A percentile compares a stretch with the other conserved stretches of the same genome.
These are phyloP conservation scores for Chlorella sp. DNA, from an alignment of 139 green algal species.

Conservation along the genomic window DNA sequence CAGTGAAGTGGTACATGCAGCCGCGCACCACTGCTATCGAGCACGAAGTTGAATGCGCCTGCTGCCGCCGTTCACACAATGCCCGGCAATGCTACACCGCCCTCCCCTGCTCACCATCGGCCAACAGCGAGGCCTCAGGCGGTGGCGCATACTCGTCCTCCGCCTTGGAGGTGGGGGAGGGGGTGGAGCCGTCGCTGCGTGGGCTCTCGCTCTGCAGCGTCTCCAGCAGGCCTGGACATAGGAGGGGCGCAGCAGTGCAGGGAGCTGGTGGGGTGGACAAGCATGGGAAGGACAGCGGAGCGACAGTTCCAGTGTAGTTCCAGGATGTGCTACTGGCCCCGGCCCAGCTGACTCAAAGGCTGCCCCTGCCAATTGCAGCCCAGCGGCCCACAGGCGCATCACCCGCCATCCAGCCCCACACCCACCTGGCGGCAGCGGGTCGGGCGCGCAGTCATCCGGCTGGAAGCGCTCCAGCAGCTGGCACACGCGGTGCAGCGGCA, in stretches of 20 bases:
- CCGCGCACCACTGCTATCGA: no score
- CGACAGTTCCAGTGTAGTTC: no score
- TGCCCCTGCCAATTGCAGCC: no score
- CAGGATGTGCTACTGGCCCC: no score
- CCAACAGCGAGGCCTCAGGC: constrained; percentile 46
- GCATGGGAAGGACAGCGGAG: no score
- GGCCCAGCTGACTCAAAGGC: no score
- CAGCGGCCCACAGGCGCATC: no score
- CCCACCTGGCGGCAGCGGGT: constrained; percentile 55
- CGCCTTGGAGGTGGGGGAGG: constrained; percentile 18
- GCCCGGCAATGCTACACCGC: background rate
- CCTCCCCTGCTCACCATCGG: constrained; percentile 30
- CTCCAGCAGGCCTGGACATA: constrained; percentile 51
- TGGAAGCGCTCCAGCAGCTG: constrained; percentile 72
- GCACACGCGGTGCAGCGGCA: constrained; percentile 60
- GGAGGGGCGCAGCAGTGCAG: no score
- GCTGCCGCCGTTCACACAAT: no score
- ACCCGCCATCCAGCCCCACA: background rate
- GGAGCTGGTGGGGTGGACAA: no score
- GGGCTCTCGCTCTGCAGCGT: constrained; percentile 45
- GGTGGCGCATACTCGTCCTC: constrained; percentile 50
- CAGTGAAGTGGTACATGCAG: no score
- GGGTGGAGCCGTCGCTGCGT: constrained; percentile 18
- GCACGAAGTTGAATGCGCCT: no score
- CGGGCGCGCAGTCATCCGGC: constrained; percentile 59